These are phyloP conservation scores for Apophysomyces trapeziformis DNA, from an alignment of 371 early-diverging fungal genomes.

Conservation along the genomic window DNA sequence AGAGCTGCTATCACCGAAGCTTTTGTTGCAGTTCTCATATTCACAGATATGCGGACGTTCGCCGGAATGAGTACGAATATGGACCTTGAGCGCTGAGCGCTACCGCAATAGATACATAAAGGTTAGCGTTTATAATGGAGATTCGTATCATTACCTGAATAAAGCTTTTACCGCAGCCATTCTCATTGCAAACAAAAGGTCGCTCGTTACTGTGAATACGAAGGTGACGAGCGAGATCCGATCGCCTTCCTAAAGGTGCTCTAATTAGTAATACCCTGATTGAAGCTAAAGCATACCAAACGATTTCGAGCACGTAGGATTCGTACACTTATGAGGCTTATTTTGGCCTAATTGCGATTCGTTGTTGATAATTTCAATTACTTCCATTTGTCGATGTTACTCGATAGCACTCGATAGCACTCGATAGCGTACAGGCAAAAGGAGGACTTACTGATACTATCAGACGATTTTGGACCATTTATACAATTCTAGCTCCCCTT, in stretches of 20 bases:
- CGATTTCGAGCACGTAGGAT: conserved; percentile 22
- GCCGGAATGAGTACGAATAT: conserved; percentile 79
- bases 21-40: conserved; percentile 59
- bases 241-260: conserved; percentile 44
- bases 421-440: too few species aligned
- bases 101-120: conserved; percentile 27
- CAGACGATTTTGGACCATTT: too few species aligned
- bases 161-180: conserved; percentile 77
- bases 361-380: conserved; percentile 28
- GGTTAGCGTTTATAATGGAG: not conserved
- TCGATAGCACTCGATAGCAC: not conserved
- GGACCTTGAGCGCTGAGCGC: conserved; percentile 81
- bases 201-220: conserved; percentile 81
- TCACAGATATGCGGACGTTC: conserved; percentile 79
- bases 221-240: conserved; percentile 79
- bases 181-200: conserved; percentile 69
- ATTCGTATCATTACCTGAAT: conserved; percentile 56
- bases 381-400: conserved; percentile 15
- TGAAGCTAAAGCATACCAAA: conserved; percentile 12
- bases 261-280: not conserved
- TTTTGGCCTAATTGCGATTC: conserved; percentile 21
- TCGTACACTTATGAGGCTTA: conserved; percentile 25
- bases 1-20: conserved; percentile 70
- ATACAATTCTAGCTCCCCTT: too few species aligned
- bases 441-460: too few species aligned